Evolutionary conservation across 768 basidiomycete species (phyloP).

Genomic region (Terana coerulea): DNA sequence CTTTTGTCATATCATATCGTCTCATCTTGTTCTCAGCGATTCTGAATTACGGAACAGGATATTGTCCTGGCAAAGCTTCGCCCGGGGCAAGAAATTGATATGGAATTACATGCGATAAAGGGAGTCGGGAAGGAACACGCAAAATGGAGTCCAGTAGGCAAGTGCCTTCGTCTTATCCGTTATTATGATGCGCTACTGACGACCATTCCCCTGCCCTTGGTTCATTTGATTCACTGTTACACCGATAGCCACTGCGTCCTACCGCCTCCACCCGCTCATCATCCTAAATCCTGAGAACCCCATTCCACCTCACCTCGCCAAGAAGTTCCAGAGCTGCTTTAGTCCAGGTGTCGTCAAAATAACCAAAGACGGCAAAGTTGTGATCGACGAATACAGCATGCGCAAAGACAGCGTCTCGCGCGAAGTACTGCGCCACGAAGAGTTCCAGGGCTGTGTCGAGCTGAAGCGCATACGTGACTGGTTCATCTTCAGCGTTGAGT

Average conservation of each 20-base stretch:
- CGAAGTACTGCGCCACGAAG: slow-evolving; percentile 88
- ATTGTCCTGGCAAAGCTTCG: slow-evolving; percentile 90
- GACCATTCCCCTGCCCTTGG: not conserved
- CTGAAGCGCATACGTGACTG: slow-evolving; percentile 85
- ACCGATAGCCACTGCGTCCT: slow-evolving; percentile 96
- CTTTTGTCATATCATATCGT: not conserved
- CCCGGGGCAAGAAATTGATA: slow-evolving; percentile 83
- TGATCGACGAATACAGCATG: slow-evolving; percentile 59
- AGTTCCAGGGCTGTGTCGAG: slow-evolving; percentile 81
- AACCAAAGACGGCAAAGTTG: slow-evolving; percentile 54
- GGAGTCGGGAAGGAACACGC: slow-evolving; percentile 93
- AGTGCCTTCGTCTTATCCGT: slow-evolving; percentile 23
- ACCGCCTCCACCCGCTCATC: slow-evolving; percentile 87
- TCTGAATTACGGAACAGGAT: slow-evolving; percentile 31
- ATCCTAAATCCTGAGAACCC: slow-evolving; percentile 62
- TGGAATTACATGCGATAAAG: slow-evolving; percentile 89
- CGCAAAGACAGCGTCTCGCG: slow-evolving; percentile 87
- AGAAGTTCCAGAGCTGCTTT: slow-evolving; percentile 87
- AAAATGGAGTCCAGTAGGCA: slow-evolving; percentile 94
- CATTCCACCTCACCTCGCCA: slow-evolving; percentile 70
- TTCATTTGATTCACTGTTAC: not conserved
- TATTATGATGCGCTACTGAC: not conserved
- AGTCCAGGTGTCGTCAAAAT: slow-evolving; percentile 75
- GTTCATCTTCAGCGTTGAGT: slow-evolving; percentile 91
- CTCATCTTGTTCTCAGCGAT: not conserved